phyloP scores from a whole-genome alignment of 176 grass and related monocot species.

The Carex cristatella region DNA sequence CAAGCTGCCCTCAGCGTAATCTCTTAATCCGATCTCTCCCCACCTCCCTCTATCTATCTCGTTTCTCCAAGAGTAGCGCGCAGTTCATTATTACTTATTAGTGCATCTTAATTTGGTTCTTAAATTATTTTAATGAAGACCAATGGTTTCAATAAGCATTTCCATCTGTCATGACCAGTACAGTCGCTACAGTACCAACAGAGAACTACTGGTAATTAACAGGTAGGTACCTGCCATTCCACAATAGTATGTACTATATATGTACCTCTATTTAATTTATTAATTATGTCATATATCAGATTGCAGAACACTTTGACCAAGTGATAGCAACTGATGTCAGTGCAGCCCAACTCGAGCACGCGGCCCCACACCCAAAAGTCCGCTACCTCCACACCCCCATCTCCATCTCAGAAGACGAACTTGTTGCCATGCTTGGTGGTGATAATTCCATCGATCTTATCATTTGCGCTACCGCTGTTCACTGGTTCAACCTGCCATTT shows the following conservation, averaged over 20 bases:
- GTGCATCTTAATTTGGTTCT: too few relatives aligned
- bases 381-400: conserved; percentile 59
- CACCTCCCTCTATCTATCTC: neutral
- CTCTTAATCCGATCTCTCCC: neutral
- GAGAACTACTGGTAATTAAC: neutral
- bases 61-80: neutral
- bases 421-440: conserved; percentile 48
- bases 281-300: neutral
- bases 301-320: conserved; percentile 47
- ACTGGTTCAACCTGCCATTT: conserved; percentile 64
- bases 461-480: conserved; percentile 40
- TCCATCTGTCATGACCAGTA: neutral
- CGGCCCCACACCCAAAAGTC: conserved; percentile 35
- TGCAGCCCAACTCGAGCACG: conserved; percentile 39
- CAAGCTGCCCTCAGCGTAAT: neutral
- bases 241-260: neutral
- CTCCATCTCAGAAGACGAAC: conserved; percentile 42
- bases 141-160: neutral
- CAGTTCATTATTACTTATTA: too few relatives aligned
- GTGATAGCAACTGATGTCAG: conserved; percentile 67
- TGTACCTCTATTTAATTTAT: neutral
- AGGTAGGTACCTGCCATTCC: neutral
- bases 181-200: neutral
- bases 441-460: conserved; percentile 62
- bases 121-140: too few relatives aligned